Evolutionary conservation across 2,329 filamentous ascomycete species (phyloP).

Genomic region (Camillea tinctor): DNA sequence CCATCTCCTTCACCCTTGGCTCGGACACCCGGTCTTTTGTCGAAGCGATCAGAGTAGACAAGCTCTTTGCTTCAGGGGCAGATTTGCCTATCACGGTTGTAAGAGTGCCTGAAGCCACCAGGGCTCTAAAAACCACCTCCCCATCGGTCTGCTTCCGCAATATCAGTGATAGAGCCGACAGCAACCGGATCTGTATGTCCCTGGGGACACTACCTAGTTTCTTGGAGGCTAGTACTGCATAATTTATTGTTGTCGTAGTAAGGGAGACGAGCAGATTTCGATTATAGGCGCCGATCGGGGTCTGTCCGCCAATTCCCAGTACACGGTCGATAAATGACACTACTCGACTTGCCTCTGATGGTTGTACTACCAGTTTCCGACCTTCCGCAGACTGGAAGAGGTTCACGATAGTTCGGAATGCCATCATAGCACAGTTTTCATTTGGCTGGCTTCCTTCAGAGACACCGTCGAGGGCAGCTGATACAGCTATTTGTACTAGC

Average conservation of each 20-base stretch:
- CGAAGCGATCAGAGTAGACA: slow-evolving; percentile 42
- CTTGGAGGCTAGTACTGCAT: slow-evolving; percentile 66
- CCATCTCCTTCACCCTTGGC: slow-evolving; percentile 46
- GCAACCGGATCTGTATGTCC: slow-evolving; percentile 48
- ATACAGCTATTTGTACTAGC: slow-evolving; percentile 56
- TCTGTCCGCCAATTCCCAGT: slow-evolving; percentile 48
- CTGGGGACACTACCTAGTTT: slow-evolving; percentile 30
- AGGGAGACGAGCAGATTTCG: slow-evolving; percentile 81
- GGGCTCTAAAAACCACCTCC: slow-evolving; percentile 77
- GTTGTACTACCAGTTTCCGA: slow-evolving; percentile 58
- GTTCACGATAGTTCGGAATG: slow-evolving; percentile 77
- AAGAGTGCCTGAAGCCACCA: slow-evolving; percentile 82
- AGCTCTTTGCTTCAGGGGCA: slow-evolving; percentile 40
- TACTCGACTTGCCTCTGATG: slow-evolving; percentile 56
- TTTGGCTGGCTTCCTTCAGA: slow-evolving; percentile 60
- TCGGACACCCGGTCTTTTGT: slow-evolving; percentile 47
- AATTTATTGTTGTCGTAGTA: slow-evolving; percentile 82
- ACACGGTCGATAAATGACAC: slow-evolving; percentile 64
- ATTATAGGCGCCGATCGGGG: slow-evolving; percentile 56
- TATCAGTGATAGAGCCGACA: slow-evolving; percentile 62
- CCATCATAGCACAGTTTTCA: slow-evolving; percentile 85
- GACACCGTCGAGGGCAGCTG: slow-evolving; percentile 38
- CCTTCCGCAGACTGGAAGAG: slow-evolving; percentile 76
- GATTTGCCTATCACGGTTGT: slow-evolving; percentile 55
- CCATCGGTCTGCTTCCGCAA: slow-evolving; percentile 68